Percentiles rank a stretch among this genome's conserved stretches.
Evolutionary conservation across 1,284 basidiomycete genomes (phyloP).

Genomic region (Phellopilus nigrolimitatus): DNA sequence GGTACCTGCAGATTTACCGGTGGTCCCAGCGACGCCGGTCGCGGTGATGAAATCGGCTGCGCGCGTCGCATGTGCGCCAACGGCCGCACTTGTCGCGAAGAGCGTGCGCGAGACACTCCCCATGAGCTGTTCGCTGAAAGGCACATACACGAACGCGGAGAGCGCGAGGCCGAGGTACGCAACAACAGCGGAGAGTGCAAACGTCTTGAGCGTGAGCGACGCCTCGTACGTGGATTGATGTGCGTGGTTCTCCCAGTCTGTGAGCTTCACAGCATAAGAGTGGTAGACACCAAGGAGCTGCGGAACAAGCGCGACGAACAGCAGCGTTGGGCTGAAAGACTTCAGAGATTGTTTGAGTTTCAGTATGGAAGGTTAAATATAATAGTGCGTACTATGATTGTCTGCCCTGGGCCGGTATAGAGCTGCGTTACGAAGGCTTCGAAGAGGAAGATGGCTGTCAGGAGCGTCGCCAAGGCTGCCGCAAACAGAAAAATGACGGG

Average conservation of each 20-base stretch:
- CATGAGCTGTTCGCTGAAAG: slow-evolving; percentile 86
- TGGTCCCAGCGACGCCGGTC: slow-evolving; percentile 18
- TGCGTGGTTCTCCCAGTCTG: slow-evolving; percentile 88
- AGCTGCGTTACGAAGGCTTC: slow-evolving; percentile 84
- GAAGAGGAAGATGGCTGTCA: slow-evolving; percentile 80
- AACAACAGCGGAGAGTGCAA: slow-evolving; percentile 83
- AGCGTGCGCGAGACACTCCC: slow-evolving; percentile 40
- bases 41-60: slow-evolving; percentile 27
- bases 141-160: slow-evolving; percentile 88
- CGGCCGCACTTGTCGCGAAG: slow-evolving; percentile 25
- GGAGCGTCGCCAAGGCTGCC: slow-evolving; percentile 58
- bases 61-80: slow-evolving; percentile 18
- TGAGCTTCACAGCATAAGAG: slow-evolving; percentile 63
- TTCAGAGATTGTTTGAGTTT: slow-evolving; percentile 28
- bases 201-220: slow-evolving; percentile 88
- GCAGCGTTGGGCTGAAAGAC: slow-evolving; percentile 78
- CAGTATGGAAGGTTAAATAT: slow-evolving; percentile 9
- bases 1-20: slow-evolving; percentile 21
- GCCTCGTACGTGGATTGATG: slow-evolving; percentile 74
- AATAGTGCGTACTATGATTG: slow-evolving; percentile 58
- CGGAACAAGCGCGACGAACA: slow-evolving; percentile 83
- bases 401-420: slow-evolving; percentile 83
- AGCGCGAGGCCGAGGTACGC: slow-evolving; percentile 84
- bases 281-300: slow-evolving; percentile 80
- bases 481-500: slow-evolving; percentile 81